Evolutionary conservation across 2,329 filamentous ascomycete species (phyloP), one percentile per base, ranked within the genome.

Genomic region (Nectriaceae sp.): DNA sequence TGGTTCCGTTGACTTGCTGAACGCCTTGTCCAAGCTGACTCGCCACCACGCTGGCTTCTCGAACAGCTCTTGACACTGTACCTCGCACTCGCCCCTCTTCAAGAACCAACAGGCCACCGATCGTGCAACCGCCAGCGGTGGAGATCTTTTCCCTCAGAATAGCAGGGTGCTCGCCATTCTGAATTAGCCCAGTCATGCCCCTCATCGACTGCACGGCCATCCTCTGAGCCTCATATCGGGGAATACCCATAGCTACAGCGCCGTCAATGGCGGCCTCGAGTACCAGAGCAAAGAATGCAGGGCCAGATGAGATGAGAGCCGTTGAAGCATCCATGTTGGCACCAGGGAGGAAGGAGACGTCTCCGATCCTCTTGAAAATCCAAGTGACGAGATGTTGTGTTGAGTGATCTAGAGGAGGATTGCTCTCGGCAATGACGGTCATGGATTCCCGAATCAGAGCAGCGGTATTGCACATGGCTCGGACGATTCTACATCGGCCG

Each of bases 391-490:
- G 76, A 50, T 63, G 69, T 39, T 79, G 73, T 22, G 77, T 77
- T 16, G 75, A 70, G 2, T 75, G 64, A 4, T 78, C 74, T 13
- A 89, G 73, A 3, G 84, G 77, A 8, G 84, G 82, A 8, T 73
- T 75, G 5, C 78, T 75, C 39, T 78, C 83, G 40, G 83, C 84
- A 57, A 96, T 87, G 45, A 94, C 84, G 4, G 87, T 93, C 88
- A 94, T 94, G 58, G 82, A 85, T 69, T 95, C 86, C 40, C 89
- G 75, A 49, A 95, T 87, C 41, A 89, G 78, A 21, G 85, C 85
- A 11, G 90, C 89, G 0, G 88, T 92, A 73, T 95, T 95, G 59
- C 90, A 90, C 82, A 95, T 90, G 46, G 87, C 89, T 24, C 90
- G 79, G 4, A 95, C 85, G 38, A 94, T 78, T 36, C 80, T 75